Percentiles rank a stretch among this genome's conserved stretches.
phyloP scores from a whole-genome alignment of 768 basidiomycete genomes.

The Phanerochaete carnosa region DNA sequence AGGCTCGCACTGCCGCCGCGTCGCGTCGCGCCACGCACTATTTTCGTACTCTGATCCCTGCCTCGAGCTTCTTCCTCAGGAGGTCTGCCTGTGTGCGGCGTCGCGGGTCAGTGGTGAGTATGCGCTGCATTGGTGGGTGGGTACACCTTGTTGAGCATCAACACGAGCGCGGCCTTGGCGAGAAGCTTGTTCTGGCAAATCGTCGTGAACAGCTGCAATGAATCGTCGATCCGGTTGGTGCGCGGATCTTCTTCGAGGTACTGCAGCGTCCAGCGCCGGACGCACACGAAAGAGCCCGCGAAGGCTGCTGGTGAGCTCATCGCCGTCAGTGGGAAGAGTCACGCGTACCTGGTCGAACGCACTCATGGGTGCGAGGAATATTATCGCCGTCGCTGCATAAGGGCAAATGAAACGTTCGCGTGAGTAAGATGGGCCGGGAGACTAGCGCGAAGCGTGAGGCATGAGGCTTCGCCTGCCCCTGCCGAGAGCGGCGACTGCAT shows the following conservation, averaged over 20 bases:
- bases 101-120: neutral
- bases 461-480: neutral
- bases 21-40: conserved; percentile 51
- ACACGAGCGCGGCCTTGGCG: conserved; percentile 66
- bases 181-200: conserved; percentile 77
- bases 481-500: neutral
- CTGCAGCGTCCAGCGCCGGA: conserved; percentile 36
- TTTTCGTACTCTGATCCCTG: conserved; percentile 66
- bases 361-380: conserved; percentile 83
- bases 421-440: neutral
- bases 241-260: conserved; percentile 80
- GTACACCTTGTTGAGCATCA: conserved; percentile 76
- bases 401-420: conserved; percentile 6
- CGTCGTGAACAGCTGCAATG: conserved; percentile 70
- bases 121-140: too few species aligned
- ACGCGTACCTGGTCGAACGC: conserved; percentile 76
- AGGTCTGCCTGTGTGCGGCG: conserved; percentile 56
- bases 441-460: neutral
- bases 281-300: conserved; percentile 1
- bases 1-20: neutral
- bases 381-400: conserved; percentile 69
- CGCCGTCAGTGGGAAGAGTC: conserved; percentile 1
- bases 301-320: neutral
- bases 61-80: conserved; percentile 64
- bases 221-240: conserved; percentile 80